These are phyloP conservation scores for Chionographis japonica DNA, from an alignment of 106 monocot genomes.

Conservation along the genomic window DNA sequence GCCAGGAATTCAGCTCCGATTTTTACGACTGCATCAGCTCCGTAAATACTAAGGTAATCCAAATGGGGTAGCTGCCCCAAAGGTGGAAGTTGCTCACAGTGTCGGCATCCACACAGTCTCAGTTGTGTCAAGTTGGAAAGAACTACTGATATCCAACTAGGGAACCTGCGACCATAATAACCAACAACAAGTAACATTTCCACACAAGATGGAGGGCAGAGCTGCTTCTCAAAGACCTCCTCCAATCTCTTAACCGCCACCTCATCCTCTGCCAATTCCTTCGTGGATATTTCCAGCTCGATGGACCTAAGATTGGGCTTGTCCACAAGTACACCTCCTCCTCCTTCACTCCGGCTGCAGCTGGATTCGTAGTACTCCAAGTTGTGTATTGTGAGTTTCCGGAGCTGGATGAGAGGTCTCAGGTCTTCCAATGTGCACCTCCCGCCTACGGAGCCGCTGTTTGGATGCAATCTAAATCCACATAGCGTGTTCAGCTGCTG, in stretches of 20 bases:
- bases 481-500: slow-evolving; percentile 17
- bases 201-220: slow-evolving; percentile 21
- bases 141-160: slow-evolving; percentile 1
- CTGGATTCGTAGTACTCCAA: slow-evolving; percentile 10
- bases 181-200: slow-evolving; percentile 11
- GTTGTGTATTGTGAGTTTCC: slow-evolving; percentile 18
- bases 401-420: slow-evolving; percentile 20
- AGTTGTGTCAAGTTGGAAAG: slow-evolving; percentile 14
- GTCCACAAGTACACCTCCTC: slow-evolving; percentile 8
- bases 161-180: slow-evolving; percentile 22
- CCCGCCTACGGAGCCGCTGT: background rate
- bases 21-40: slow-evolving; percentile 9
- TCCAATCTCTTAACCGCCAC: background rate
- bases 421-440: slow-evolving; percentile 27
- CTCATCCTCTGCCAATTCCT: no score
- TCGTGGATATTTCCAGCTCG: background rate
- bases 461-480: slow-evolving; percentile 17
- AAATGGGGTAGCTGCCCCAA: slow-evolving; percentile 27
- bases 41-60: slow-evolving; percentile 12
- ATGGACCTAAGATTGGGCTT: slow-evolving; percentile 24
- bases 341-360: background rate
- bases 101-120: slow-evolving; percentile 16
- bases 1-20: slow-evolving; percentile 11
- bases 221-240: background rate
- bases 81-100: slow-evolving; percentile 22